Percentiles rank a stretch among this genome's conserved stretches.
These are phyloP conservation scores for Calocybe gambosa DNA, from an alignment of 1,284 basidiomycete genomes.

Conservation along the genomic window DNA sequence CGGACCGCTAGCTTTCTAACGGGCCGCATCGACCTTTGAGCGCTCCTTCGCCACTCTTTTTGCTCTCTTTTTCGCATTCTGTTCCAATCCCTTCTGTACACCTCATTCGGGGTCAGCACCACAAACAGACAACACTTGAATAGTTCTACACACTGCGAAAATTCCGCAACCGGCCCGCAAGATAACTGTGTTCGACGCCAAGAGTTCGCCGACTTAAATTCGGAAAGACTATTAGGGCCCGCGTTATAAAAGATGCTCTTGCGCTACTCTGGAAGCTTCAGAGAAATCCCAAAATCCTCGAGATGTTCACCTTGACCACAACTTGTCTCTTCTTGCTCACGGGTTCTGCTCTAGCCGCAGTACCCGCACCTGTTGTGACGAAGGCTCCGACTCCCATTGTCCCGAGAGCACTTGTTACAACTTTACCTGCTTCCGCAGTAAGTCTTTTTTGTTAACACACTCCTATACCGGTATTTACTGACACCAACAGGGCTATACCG, in stretches of 20 bases:
- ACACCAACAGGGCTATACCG: constrained; percentile 17
- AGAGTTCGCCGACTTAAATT: not conserved
- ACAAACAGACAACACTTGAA: not conserved
- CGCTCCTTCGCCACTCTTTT: not conserved
- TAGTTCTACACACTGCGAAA: not conserved
- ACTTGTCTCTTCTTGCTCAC: constrained; percentile 11
- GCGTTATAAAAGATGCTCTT: not conserved
- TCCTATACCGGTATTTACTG: too few species aligned
- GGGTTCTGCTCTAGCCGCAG: constrained; percentile 15
- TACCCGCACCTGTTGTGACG: constrained; percentile 15
- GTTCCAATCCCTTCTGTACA: not conserved
- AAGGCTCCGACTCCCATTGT: constrained; percentile 10
- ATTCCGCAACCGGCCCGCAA: constrained; percentile 11
- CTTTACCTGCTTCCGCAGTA: constrained; percentile 21
- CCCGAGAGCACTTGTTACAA: constrained; percentile 17
- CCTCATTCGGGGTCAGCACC: not conserved
- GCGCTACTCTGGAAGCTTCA: not conserved
- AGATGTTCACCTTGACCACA: constrained; percentile 10
- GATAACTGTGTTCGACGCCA: not conserved
- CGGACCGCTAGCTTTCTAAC: not conserved
- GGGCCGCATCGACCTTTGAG: not conserved
- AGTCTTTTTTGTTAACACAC: constrained; percentile 2
- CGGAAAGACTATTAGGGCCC: not conserved
- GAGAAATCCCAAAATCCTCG: not conserved
- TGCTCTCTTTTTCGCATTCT: not conserved